These are phyloP conservation scores for Closterium sp. DNA, from an alignment of 139 green algal genomes.

Conservation along the genomic window DNA sequence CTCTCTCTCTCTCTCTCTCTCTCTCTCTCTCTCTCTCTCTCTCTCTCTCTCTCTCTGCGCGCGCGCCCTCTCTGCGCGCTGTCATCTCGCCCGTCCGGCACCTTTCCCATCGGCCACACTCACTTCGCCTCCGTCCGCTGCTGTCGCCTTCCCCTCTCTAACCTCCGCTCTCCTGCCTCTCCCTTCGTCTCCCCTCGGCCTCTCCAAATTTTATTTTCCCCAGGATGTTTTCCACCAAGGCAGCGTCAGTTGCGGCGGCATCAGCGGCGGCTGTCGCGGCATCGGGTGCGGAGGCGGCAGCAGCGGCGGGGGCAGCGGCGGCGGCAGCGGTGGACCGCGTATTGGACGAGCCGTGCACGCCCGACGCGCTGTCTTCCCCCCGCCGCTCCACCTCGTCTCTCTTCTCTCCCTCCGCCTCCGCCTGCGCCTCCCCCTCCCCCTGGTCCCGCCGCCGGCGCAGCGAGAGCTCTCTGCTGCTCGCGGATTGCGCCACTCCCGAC, in stretches of 20 bases:
- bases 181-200: background rate
- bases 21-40: background rate
- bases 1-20: background rate
- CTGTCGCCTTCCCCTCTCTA: background rate
- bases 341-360: background rate
- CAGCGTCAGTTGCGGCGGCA: conserved; percentile 1
- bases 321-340: background rate
- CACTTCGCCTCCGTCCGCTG: background rate
- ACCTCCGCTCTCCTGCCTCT: background rate
- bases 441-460: background rate
- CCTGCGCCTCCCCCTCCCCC: background rate
- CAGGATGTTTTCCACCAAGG: background rate
- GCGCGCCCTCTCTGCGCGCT: no score
- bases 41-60: background rate
- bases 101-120: background rate
- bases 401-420: background rate
- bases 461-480: background rate
- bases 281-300: background rate
- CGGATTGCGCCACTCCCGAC: background rate
- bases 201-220: background rate
- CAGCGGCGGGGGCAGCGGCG: background rate
- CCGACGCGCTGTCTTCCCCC: background rate
- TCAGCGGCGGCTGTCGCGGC: background rate
- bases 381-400: background rate
- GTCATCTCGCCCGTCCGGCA: background rate